Percentiles rank a stretch among this genome's conserved stretches.
Conservation (phyloP, 2,329 filamentous ascomycete species). For the Phialophora expanda region DNA sequence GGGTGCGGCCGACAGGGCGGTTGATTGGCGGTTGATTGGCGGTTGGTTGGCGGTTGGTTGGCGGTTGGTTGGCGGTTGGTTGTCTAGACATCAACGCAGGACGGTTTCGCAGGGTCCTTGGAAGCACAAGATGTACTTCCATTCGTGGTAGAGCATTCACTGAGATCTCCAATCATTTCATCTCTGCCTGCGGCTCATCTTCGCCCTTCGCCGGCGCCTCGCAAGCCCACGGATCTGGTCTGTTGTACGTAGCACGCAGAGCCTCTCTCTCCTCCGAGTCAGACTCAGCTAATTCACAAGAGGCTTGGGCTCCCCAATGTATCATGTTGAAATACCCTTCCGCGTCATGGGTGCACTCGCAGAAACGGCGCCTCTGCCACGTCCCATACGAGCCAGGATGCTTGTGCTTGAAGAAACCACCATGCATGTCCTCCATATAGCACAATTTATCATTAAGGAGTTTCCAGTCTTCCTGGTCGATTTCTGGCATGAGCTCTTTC, state of each 20-base stretch:
- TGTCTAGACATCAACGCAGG: not conserved
- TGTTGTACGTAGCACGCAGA: not conserved
- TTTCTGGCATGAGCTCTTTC: not conserved
- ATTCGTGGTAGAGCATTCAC: not conserved
- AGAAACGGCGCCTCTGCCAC: not conserved
- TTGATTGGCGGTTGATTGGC: too few species aligned
- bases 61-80: too few species aligned
- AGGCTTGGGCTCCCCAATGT: not conserved
- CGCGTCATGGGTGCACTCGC: not conserved
- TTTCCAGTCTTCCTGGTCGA: not conserved
- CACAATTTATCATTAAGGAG: not conserved
- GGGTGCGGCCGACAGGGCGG: too few species aligned
- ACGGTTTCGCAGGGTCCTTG: not conserved
- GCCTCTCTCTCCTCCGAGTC: not conserved
- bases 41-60: too few species aligned
- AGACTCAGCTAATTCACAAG: not conserved
- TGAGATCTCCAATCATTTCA: not conserved
- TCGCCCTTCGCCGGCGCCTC: not conserved
- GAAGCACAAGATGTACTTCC: not conserved
- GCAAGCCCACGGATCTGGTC: conserved; percentile 2
- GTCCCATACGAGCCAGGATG: not conserved
- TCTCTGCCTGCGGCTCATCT: not conserved
- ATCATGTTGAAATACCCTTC: not conserved
- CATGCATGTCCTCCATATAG: not conserved
- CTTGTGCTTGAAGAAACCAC: not conserved